A percentile compares a stretch with the other conserved stretches of the same genome.
Evolutionary conservation across 2,329 filamentous ascomycete species (phyloP).

Genomic region (Reticulascus tulasneorum): DNA sequence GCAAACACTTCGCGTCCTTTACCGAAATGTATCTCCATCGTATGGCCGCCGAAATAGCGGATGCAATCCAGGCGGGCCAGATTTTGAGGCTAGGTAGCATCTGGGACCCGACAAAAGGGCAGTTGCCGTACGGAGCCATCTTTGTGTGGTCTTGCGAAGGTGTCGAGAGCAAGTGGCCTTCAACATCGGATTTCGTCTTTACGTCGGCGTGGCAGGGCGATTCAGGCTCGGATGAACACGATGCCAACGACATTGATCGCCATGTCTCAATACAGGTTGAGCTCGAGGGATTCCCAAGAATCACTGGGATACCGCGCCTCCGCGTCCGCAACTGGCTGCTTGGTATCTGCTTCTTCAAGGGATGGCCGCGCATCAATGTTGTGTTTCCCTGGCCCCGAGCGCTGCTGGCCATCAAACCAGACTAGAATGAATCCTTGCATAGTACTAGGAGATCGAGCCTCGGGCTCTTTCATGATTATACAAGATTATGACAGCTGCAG

Average conservation of each 20-base stretch:
- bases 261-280: constrained; percentile 19
- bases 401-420: background rate
- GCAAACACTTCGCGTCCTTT: constrained; percentile 9
- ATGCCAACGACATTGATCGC: constrained; percentile 16
- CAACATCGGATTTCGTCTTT: constrained; percentile 10
- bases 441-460: no score
- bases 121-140: constrained; percentile 9
- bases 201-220: constrained; percentile 16
- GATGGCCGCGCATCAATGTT: constrained; percentile 8
- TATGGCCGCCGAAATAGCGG: constrained; percentile 16
- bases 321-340: constrained; percentile 16
- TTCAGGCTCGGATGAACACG: constrained; percentile 9
- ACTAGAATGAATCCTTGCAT: no score
- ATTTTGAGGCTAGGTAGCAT: constrained; percentile 13
- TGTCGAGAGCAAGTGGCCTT: no score
- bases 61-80: constrained; percentile 14
- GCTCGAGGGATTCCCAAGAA: background rate
- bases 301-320: constrained; percentile 9
- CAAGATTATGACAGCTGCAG: no score
- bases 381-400: constrained; percentile 20
- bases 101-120: constrained; percentile 3
- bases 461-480: no score
- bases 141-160: constrained; percentile 5
- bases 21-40: constrained; percentile 12
- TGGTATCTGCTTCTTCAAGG: constrained; percentile 19